Evolutionary conservation across 192 early-diverging fungal genomes (phyloP).

Genomic region (Geosiphon pyriformis): DNA sequence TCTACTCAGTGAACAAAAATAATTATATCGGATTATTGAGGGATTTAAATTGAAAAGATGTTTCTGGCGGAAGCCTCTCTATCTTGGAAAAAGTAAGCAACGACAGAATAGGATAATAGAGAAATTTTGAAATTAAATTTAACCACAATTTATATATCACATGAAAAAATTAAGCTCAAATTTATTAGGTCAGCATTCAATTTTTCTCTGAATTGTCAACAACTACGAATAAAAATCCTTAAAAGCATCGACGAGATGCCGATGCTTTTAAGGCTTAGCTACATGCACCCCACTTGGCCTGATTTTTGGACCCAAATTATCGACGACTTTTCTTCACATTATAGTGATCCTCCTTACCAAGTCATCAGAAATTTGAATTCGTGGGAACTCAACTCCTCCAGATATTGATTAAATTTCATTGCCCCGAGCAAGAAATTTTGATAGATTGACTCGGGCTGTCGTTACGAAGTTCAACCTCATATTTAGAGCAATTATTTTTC

Average conservation of each 20-base stretch:
- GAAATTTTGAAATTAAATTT: no score
- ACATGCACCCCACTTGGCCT: not conserved
- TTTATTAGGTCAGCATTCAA: no score
- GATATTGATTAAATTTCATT: conserved; percentile 46
- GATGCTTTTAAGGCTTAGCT: no score
- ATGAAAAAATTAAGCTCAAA: no score
- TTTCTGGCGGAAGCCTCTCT: no score
- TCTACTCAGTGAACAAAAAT: not conserved
- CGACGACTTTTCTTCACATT: not conserved
- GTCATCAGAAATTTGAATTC: not conserved
- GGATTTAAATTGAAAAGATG: no score
- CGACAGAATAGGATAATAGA: no score
- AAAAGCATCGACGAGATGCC: not conserved
- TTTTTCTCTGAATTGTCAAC: not conserved
- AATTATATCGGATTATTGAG: not conserved
- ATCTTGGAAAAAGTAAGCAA: no score
- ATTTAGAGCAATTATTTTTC: conserved; percentile 60
- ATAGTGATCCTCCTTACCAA: not conserved
- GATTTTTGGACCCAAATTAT: not conserved
- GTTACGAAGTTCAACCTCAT: conserved; percentile 48
- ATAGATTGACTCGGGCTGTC: conserved; percentile 66
- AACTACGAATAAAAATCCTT: not conserved
- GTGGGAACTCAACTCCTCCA: not conserved
- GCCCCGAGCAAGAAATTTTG: conserved; percentile 69
- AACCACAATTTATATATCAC: no score